Percentiles rank a stretch among this genome's conserved stretches.
These are phyloP conservation scores for Cyclotella choctawhatcheeana DNA, from an alignment of 108 stramenopile species.

Conservation along the genomic window DNA sequence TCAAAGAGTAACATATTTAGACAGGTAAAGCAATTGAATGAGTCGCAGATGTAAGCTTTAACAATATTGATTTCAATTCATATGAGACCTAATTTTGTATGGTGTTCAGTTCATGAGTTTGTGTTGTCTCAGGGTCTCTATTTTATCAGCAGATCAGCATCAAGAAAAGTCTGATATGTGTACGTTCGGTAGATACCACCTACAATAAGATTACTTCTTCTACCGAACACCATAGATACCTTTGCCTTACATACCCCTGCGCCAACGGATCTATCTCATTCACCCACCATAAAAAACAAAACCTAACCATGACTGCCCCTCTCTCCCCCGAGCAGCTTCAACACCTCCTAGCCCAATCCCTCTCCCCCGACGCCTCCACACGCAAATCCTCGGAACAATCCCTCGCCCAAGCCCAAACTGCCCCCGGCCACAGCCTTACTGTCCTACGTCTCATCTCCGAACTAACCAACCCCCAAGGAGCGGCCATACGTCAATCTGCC, in stretches of 20 bases:
- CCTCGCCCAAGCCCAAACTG: constrained; percentile 53
- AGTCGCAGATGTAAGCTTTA: constrained; percentile 22
- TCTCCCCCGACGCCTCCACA: constrained; percentile 63
- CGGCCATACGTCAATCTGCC: constrained; percentile 79
- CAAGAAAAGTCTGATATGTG: no score
- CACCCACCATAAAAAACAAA: background rate
- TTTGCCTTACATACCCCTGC: background rate
- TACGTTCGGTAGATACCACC: no score
- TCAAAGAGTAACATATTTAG: constrained; percentile 25
- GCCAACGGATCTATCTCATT: background rate
- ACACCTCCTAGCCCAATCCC: constrained; percentile 65
- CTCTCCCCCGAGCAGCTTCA: constrained; percentile 46
- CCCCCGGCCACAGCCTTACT: constrained; percentile 62
- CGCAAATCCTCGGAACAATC: constrained; percentile 72
- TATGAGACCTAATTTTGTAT: no score
- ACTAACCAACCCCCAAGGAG: constrained; percentile 28
- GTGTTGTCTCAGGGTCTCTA: no score
- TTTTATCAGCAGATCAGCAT: no score
- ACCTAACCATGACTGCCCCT: background rate
- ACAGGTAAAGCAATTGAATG: constrained; percentile 13
- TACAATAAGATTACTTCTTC: no score
- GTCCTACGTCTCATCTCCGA: constrained; percentile 67
- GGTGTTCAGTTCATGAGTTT: no score
- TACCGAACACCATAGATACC: no score
- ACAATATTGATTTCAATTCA: no score